These are phyloP conservation scores for Paraphaeosphaeria minitans DNA, from an alignment of 2,329 filamentous ascomycete species.

Conservation along the genomic window DNA sequence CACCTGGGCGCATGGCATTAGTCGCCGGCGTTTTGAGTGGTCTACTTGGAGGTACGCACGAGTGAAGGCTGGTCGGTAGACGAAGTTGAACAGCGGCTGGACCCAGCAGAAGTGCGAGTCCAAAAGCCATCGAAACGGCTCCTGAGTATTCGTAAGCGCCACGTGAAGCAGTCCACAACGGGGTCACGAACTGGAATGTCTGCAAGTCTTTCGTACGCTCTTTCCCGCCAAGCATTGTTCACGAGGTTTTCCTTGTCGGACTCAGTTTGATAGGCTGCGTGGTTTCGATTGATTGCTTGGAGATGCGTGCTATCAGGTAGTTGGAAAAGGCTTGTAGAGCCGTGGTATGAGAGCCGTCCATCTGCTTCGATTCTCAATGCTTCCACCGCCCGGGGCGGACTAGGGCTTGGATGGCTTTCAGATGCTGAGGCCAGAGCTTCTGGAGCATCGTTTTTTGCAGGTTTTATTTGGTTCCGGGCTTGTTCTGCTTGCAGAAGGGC, in stretches of 20 bases:
- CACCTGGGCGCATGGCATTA: conserved; percentile 9
- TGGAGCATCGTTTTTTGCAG: not conserved
- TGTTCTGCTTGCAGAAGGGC: conserved; percentile 1
- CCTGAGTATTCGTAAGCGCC: conserved; percentile 3
- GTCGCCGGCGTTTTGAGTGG: not conserved
- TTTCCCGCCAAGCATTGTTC: conserved; percentile 17
- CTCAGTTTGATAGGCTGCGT: conserved; percentile 7
- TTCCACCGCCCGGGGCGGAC: not conserved
- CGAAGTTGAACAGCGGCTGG: conserved; percentile 21
- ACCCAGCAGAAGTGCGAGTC: conserved; percentile 22
- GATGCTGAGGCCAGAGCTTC: not conserved
- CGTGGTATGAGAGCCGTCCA: conserved; percentile 12
- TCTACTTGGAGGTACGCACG: conserved; percentile 9
- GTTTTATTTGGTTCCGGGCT: not conserved
- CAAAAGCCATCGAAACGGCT: conserved; percentile 16
- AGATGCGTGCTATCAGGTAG: conserved; percentile 8
- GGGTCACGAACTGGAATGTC: conserved; percentile 12
- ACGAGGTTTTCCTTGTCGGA: conserved; percentile 15
- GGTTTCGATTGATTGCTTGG: not conserved
- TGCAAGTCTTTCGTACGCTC: conserved; percentile 16
- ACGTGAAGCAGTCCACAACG: not conserved
- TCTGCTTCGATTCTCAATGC: conserved; percentile 9
- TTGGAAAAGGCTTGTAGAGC: conserved; percentile 17
- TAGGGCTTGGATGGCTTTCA: not conserved
- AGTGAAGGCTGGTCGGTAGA: conserved; percentile 19